Evolutionary conservation across 2,329 filamentous ascomycete species (phyloP).

Genomic region (Sporothrix globosa): DNA sequence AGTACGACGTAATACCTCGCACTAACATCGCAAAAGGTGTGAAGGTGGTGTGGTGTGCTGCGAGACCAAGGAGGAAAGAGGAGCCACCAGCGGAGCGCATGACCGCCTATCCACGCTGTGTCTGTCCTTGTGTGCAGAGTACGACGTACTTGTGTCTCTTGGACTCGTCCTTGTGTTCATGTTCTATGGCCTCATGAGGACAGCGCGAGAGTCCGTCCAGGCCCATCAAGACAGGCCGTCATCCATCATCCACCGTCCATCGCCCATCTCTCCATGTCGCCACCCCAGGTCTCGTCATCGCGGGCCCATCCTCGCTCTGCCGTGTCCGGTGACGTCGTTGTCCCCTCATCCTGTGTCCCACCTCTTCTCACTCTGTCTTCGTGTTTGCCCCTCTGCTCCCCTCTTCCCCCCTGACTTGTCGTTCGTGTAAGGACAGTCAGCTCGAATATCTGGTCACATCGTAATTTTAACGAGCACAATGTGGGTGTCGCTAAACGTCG

Average conservation of each 20-base stretch:
- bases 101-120: background rate
- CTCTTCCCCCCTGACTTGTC: background rate
- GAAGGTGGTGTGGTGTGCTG: conserved; percentile 8
- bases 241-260: background rate
- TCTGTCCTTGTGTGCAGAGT: background rate
- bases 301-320: conserved; percentile 14
- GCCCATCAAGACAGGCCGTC: background rate
- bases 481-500: background rate
- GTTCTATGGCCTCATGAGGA: background rate
- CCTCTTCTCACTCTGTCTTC: background rate
- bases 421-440: background rate
- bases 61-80: conserved; percentile 2
- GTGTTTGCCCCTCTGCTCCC: conserved; percentile 1
- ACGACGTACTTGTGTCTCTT: background rate
- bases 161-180: background rate
- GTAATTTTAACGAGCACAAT: background rate
- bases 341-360: background rate
- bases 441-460: conserved; percentile 5
- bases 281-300: conserved; percentile 3
- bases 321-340: conserved; percentile 25
- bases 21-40: background rate
- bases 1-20: background rate
- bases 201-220: background rate
- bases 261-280: background rate
- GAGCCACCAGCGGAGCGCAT: conserved; percentile 20